Evolutionary conservation across 116 monocot genomes (phyloP).

Genomic region (Posidonia oceanica): DNA sequence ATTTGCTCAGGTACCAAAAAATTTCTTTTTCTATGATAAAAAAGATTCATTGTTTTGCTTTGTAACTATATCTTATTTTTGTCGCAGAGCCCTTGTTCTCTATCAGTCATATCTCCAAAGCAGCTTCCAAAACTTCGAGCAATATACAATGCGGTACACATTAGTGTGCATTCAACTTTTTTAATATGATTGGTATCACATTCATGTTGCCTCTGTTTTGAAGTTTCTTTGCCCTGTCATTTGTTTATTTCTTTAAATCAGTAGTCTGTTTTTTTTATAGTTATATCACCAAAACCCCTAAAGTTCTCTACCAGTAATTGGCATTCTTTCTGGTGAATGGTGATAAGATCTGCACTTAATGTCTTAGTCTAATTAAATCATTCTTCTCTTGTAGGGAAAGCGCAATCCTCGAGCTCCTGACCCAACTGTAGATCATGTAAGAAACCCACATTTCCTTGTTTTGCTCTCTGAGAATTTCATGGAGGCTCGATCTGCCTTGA

Average conservation of each 20-base stretch:
- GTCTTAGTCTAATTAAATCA: background rate
- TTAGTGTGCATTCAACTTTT: slow-evolving; percentile 1
- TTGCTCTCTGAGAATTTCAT: slow-evolving; percentile 81
- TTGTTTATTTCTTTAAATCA: background rate
- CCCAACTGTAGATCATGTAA: slow-evolving; percentile 49
- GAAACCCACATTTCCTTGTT: slow-evolving; percentile 69
- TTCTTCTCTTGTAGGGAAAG: slow-evolving; percentile 46
- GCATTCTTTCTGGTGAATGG: background rate
- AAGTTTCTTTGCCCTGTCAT: background rate
- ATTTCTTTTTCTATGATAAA: background rate
- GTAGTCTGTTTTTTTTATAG: background rate
- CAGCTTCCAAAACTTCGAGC: slow-evolving; percentile 75
- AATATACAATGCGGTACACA: slow-evolving; percentile 79
- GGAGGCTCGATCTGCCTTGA: slow-evolving; percentile 71
- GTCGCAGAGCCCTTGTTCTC: slow-evolving; percentile 53
- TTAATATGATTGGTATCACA: background rate
- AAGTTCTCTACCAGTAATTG: background rate
- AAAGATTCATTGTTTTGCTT: background rate
- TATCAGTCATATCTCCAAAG: slow-evolving; percentile 87
- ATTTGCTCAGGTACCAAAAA: slow-evolving; percentile 48
- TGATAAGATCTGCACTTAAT: too few species aligned
- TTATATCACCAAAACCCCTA: background rate
- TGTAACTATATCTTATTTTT: background rate
- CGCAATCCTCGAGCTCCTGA: slow-evolving; percentile 57
- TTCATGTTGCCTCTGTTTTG: too few species aligned